Evolutionary conservation across 306 rosid genomes (phyloP).

Genomic region (Ormosia semicastrata): DNA sequence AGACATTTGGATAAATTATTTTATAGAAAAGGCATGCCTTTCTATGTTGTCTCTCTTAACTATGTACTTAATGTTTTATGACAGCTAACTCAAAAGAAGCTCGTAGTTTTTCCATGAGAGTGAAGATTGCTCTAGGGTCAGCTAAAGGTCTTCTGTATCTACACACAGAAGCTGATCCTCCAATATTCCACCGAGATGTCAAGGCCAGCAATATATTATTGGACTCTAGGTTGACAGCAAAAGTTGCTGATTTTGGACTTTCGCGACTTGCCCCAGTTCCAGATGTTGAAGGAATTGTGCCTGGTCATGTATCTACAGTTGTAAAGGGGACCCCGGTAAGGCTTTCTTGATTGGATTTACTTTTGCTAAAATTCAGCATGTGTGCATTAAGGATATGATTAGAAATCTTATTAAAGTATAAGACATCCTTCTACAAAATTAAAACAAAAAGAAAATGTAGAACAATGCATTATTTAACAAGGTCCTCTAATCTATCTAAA

Average conservation of each 20-base stretch:
- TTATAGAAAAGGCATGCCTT: not conserved
- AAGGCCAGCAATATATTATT: conserved; percentile 89
- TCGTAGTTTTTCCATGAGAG: conserved; percentile 61
- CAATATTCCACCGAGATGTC: conserved; percentile 90
- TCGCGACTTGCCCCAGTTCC: conserved; percentile 94
- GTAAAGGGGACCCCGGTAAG: conserved; percentile 96
- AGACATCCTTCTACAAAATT: not conserved
- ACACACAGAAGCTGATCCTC: conserved; percentile 95
- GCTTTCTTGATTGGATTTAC: conserved; percentile 11
- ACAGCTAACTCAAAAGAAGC: conserved; percentile 58
- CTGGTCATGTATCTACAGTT: conserved; percentile 77
- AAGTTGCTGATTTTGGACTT: conserved; percentile 98
- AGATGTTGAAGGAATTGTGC: conserved; percentile 64
- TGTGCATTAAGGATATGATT: not conserved
- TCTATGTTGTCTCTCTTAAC: not conserved
- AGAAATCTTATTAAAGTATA: not conserved
- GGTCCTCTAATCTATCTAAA: not conserved
- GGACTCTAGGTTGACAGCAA: conserved; percentile 64
- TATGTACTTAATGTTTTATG: conserved; percentile 14
- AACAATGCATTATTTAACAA: not conserved
- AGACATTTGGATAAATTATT: not conserved
- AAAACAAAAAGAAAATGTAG: not conserved
- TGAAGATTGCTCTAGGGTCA: conserved; percentile 70
- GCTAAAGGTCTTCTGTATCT: conserved; percentile 90
- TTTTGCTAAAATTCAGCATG: not conserved